phyloP scores from a whole-genome alignment of 805 yeast genomes.

The Candida ficus region DNA sequence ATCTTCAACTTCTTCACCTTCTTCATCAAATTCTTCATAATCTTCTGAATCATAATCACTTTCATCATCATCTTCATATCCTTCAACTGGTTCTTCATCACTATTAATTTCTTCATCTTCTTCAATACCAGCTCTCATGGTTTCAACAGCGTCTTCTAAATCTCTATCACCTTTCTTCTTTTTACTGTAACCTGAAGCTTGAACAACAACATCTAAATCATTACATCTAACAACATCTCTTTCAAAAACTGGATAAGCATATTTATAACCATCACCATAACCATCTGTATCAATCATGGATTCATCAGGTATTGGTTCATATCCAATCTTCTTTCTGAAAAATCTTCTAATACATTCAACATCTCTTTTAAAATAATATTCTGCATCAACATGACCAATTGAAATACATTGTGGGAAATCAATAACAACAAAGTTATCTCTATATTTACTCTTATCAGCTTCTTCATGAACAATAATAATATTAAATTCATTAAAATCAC shows the following conservation, averaged over 20 bases:
- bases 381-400: conserved; percentile 85
- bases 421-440: conserved; percentile 78
- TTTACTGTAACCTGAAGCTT: conserved; percentile 81
- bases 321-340: conserved; percentile 73
- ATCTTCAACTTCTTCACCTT: conserved; percentile 42
- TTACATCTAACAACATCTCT: conserved; percentile 69
- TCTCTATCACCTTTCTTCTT: conserved; percentile 55
- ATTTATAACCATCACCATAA: conserved; percentile 72
- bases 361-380: conserved; percentile 84
- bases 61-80: conserved; percentile 49
- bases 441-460: conserved; percentile 38
- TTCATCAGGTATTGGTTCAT: conserved; percentile 60
- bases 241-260: conserved; percentile 72
- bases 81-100: conserved; percentile 16
- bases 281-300: conserved; percentile 77
- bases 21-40: conserved; percentile 15
- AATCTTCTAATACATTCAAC: conserved; percentile 84
- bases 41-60: conserved; percentile 29
- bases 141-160: conserved; percentile 68
- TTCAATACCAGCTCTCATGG: conserved; percentile 48
- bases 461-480: conserved; percentile 73
- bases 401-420: conserved; percentile 99
- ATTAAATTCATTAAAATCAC: conserved; percentile 97
- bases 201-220: conserved; percentile 76
- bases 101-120: conserved; percentile 27